Percentiles rank a stretch among this genome's conserved stretches.
These are phyloP conservation scores for Quercus alba DNA, from an alignment of 306 rosid species.

Conservation along the genomic window DNA sequence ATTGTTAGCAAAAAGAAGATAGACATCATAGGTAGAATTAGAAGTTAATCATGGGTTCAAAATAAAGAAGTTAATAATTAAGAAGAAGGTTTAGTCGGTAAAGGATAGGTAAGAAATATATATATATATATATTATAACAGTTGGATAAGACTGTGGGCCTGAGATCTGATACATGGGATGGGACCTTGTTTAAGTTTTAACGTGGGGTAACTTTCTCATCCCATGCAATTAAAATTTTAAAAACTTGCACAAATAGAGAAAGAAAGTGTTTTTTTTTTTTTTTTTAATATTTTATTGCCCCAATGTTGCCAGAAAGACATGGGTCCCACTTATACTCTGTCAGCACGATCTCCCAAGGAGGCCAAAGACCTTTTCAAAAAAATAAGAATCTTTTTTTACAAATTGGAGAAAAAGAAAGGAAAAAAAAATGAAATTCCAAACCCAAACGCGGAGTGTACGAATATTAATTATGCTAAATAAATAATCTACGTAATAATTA, in stretches of 20 bases:
- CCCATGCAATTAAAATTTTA: not conserved
- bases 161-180: too few relatives aligned
- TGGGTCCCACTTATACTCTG: not conserved
- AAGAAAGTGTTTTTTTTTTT: not conserved
- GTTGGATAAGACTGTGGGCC: too few relatives aligned
- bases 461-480: not conserved
- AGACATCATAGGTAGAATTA: too few relatives aligned
- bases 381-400: not conserved
- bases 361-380: not conserved
- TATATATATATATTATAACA: too few relatives aligned
- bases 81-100: too few relatives aligned
- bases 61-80: too few relatives aligned
- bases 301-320: not conserved
- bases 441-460: not conserved
- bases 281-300: not conserved
- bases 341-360: slow-evolving; percentile 5
- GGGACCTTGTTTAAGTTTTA: too few relatives aligned
- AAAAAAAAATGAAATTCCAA: not conserved
- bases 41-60: too few relatives aligned
- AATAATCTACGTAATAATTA: not conserved
- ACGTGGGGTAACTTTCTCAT: not conserved
- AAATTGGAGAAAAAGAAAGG: not conserved
- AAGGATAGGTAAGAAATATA: too few relatives aligned
- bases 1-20: too few relatives aligned
- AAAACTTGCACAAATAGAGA: not conserved